Evolutionary conservation across 2,329 filamentous ascomycete genomes (phyloP).

Genomic region (Karstenula rhodostoma): DNA sequence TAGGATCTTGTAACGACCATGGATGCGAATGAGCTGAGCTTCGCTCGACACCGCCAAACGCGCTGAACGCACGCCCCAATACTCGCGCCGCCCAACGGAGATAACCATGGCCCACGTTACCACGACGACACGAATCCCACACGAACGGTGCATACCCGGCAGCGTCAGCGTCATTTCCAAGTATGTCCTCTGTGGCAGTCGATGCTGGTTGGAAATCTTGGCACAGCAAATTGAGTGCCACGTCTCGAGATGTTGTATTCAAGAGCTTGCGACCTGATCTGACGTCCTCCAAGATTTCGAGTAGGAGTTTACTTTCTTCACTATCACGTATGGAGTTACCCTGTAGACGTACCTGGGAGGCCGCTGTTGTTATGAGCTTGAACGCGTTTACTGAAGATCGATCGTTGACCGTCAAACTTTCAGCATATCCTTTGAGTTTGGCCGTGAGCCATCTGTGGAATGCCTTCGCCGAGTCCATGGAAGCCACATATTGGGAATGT

Average conservation of each 20-base stretch:
- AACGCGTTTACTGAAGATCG: slow-evolving; percentile 62
- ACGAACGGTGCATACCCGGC: slow-evolving; percentile 70
- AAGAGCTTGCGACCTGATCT: slow-evolving; percentile 69
- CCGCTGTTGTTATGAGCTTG: slow-evolving; percentile 71
- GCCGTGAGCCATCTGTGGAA: slow-evolving; percentile 83
- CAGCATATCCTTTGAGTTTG: slow-evolving; percentile 67
- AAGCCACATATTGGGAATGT: slow-evolving; percentile 80
- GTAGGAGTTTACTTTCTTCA: slow-evolving; percentile 79
- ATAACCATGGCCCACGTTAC: slow-evolving; percentile 72
- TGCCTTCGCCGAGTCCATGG: slow-evolving; percentile 74
- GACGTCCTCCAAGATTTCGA: slow-evolving; percentile 81
- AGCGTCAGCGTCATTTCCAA: slow-evolving; percentile 72
- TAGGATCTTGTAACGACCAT: slow-evolving; percentile 32
- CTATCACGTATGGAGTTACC: slow-evolving; percentile 75
- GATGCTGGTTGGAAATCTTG: slow-evolving; percentile 72
- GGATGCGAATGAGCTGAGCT: slow-evolving; percentile 32
- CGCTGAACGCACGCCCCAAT: slow-evolving; percentile 75
- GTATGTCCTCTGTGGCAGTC: slow-evolving; percentile 69
- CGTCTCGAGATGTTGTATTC: slow-evolving; percentile 71
- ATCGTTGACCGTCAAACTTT: slow-evolving; percentile 30
- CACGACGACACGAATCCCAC: slow-evolving; percentile 77
- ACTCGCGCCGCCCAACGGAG: slow-evolving; percentile 85
- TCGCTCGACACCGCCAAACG: slow-evolving; percentile 71
- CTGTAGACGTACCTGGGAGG: slow-evolving; percentile 70
- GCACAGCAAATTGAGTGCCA: slow-evolving; percentile 78